Percentiles rank a stretch among this genome's conserved stretches.
Evolutionary conservation across 306 rosid species (phyloP).

Genomic region (Luffa aegyptiaca): DNA sequence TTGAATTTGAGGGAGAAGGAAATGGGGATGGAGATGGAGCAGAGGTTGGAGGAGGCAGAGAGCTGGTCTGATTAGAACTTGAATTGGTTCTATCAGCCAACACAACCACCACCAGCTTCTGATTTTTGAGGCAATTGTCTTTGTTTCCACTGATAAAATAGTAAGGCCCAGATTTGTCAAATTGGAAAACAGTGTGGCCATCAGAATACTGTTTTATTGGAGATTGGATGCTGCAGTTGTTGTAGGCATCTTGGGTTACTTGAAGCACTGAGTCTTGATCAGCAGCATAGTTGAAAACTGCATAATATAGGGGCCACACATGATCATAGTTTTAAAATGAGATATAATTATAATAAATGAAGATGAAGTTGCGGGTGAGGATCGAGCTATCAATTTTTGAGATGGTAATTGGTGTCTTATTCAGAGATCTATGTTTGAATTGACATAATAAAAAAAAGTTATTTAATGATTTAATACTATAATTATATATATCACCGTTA

Average conservation of each 20-base stretch:
- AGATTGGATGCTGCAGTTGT: slow-evolving; percentile 48
- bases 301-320: neutral
- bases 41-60: slow-evolving; percentile 10
- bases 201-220: slow-evolving; percentile 35
- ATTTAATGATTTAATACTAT: too few species aligned
- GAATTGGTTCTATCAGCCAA: slow-evolving; percentile 51
- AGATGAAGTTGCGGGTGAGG: too few species aligned
- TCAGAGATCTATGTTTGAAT: too few species aligned
- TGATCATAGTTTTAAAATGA: too few species aligned
- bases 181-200: slow-evolving; percentile 57
- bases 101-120: slow-evolving; percentile 59
- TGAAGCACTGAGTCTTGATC: slow-evolving; percentile 70
- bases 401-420: too few species aligned
- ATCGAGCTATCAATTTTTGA: too few species aligned
- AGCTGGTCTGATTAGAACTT: slow-evolving; percentile 7
- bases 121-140: slow-evolving; percentile 63
- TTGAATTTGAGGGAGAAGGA: slow-evolving; percentile 21
- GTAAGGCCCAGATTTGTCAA: slow-evolving; percentile 49
- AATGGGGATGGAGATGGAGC: slow-evolving; percentile 22
- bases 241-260: slow-evolving; percentile 52
- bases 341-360: too few species aligned
- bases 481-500: too few species aligned
- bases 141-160: slow-evolving; percentile 72
- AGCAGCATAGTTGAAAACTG: slow-evolving; percentile 66
- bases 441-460: too few species aligned